A percentile compares a stretch with the other conserved stretches of the same genome.
phyloP scores from a whole-genome alignment of 495 filamentous ascomycete genomes.

The Immersiella caudata region DNA sequence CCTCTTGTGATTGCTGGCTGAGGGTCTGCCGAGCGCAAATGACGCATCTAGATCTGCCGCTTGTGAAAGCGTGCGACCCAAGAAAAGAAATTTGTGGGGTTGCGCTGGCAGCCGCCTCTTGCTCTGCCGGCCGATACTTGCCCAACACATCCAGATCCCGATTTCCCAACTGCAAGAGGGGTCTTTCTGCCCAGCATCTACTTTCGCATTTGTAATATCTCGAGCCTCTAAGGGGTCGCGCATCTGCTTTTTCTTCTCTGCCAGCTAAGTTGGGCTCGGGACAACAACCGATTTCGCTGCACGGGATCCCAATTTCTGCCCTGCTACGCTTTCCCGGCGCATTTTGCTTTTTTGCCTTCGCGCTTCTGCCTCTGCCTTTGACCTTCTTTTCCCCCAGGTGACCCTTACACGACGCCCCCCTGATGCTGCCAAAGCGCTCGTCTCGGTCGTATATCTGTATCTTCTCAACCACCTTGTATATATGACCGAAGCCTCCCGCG shows the following conservation, averaged over 20 bases:
- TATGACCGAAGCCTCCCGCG: neutral
- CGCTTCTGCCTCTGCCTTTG: neutral
- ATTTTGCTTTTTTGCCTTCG: neutral
- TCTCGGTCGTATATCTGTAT: neutral
- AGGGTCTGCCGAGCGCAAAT: neutral
- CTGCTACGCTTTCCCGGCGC: neutral
- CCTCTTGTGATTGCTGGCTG: neutral
- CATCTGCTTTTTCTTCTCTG: neutral
- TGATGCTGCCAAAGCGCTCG: neutral
- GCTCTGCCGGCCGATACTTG: neutral
- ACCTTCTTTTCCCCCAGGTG: neutral
- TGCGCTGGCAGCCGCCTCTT: neutral
- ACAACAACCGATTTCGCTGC: slow-evolving; percentile 7
- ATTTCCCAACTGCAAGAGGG: neutral
- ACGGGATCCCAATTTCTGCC: slow-evolving; percentile 11
- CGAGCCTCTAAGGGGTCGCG: neutral
- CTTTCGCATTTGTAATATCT: slow-evolving; percentile 17
- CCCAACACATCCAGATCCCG: slow-evolving; percentile 1
- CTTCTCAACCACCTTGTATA: neutral
- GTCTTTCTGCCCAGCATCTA: neutral
- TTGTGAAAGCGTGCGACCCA: neutral
- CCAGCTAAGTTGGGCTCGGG: slow-evolving; percentile 8
- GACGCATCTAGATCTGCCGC: slow-evolving; percentile 4
- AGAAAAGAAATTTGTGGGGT: slow-evolving; percentile 15
- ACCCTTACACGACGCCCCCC: neutral